Percentiles rank a stretch among this genome's conserved stretches.
Evolutionary conservation across 345 rosid genomes (phyloP).

Genomic region (Toxicodendron radicans): DNA sequence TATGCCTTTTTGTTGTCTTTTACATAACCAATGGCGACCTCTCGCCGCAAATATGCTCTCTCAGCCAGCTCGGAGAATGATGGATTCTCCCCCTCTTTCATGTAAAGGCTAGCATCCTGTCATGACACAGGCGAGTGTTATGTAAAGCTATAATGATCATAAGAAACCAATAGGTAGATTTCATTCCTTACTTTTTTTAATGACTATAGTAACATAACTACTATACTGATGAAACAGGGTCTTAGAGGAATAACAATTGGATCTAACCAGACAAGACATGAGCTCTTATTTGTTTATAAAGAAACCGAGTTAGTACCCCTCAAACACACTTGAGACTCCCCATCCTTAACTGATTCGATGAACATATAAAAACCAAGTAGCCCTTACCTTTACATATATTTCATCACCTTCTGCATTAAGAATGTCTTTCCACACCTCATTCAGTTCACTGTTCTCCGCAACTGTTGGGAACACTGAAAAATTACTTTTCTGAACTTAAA

Average conservation of each 20-base stretch:
- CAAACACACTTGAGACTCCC: neutral
- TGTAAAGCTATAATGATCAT: neutral
- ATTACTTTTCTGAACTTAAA: constrained; percentile 12
- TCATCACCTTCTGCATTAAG: constrained; percentile 93
- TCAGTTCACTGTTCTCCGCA: constrained; percentile 75
- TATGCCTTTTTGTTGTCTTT: constrained; percentile 68
- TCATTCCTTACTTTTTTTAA: neutral
- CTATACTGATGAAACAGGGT: neutral
- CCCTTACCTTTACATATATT: constrained; percentile 79
- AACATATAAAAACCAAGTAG: neutral
- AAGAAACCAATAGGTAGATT: neutral
- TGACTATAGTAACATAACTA: too few species aligned
- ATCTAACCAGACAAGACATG: neutral
- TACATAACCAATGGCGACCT: constrained; percentile 88
- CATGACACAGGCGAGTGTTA: neutral
- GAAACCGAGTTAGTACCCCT: neutral
- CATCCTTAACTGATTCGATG: neutral
- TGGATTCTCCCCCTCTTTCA: constrained; percentile 79
- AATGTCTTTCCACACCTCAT: constrained; percentile 95
- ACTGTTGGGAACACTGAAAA: constrained; percentile 43
- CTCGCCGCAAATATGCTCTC: constrained; percentile 72
- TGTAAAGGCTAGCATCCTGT: constrained; percentile 79
- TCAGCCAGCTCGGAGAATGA: constrained; percentile 80
- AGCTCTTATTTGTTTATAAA: neutral
- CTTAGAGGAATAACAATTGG: neutral